These are phyloP conservation scores for Elsinoe perseae DNA, from an alignment of 2,329 filamentous ascomycete genomes.

Conservation along the genomic window DNA sequence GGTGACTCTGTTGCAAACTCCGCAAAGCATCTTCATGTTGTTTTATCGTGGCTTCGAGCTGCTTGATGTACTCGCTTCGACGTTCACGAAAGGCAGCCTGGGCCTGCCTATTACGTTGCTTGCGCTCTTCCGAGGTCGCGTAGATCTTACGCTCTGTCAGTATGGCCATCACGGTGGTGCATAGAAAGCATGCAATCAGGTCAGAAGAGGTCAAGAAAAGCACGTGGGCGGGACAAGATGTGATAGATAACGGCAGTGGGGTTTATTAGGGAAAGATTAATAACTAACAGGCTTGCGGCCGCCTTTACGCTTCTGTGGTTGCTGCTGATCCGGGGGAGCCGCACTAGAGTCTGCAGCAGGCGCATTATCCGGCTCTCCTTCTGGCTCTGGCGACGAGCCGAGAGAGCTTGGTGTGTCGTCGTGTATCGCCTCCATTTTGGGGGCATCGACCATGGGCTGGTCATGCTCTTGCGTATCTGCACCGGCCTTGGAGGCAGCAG, in stretches of 20 bases:
- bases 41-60: conserved; percentile 93
- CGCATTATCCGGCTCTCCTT: conserved; percentile 39
- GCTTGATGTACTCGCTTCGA: conserved; percentile 98
- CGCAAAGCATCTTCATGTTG: conserved; percentile 92
- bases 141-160: conserved; percentile 65
- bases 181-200: conserved; percentile 2
- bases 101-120: conserved; percentile 93
- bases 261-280: conserved; percentile 20
- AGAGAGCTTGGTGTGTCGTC: conserved; percentile 43
- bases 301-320: conserved; percentile 82
- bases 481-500: conserved; percentile 26
- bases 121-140: conserved; percentile 95
- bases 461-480: background rate
- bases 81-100: conserved; percentile 96
- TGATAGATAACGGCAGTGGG: conserved; percentile 1
- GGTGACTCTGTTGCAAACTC: conserved; percentile 86
- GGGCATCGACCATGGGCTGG: conserved; percentile 35
- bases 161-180: conserved; percentile 23
- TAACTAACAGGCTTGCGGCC: conserved; percentile 85
- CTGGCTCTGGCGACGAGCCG: conserved; percentile 43
- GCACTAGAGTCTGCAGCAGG: conserved; percentile 35
- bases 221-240: conserved; percentile 4
- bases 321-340: conserved; percentile 34
- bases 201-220: conserved; percentile 3
- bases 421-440: conserved; percentile 38